Conservation (phyloP, 202 grass and related monocot genomes). For the Hordeum pubiflorum region DNA sequence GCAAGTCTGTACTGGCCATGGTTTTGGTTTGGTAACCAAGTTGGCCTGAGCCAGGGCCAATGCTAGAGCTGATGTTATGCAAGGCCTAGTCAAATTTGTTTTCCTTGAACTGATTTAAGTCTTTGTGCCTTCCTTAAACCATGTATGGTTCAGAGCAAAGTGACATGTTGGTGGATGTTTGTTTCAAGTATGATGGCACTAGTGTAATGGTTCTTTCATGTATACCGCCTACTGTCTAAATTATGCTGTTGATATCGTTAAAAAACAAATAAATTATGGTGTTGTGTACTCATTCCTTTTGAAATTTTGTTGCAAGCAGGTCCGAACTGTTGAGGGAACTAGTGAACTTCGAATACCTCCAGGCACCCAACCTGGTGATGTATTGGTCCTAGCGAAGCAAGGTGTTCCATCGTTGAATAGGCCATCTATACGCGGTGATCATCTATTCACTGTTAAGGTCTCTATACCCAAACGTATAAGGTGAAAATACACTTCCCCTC, state of each 20-base stretch:
- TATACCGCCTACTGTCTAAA: not conserved
- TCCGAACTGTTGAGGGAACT: slow-evolving; percentile 73
- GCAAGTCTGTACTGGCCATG: not conserved
- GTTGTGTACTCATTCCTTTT: not conserved
- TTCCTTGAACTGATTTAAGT: not conserved
- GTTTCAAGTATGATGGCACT: slow-evolving; percentile 11
- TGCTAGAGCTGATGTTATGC: not conserved
- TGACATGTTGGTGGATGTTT: slow-evolving; percentile 24
- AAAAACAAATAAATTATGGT: not conserved
- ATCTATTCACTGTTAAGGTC: slow-evolving; percentile 89
- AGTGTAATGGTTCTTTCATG: not conserved
- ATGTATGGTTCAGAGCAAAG: slow-evolving; percentile 9
- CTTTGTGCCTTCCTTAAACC: slow-evolving; percentile 14
- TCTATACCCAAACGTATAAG: slow-evolving; percentile 90
- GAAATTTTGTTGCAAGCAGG: slow-evolving; percentile 50
- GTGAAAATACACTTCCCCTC: slow-evolving; percentile 32
- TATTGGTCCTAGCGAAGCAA: slow-evolving; percentile 74
- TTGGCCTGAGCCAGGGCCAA: no score
- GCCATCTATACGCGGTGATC: slow-evolving; percentile 77
- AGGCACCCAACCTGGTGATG: slow-evolving; percentile 91
- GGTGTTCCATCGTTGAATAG: slow-evolving; percentile 93
- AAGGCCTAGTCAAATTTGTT: not conserved
- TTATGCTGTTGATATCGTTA: not conserved
- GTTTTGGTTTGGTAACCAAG: not conserved
- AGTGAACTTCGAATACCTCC: slow-evolving; percentile 87